Evolutionary conservation across 2,329 filamentous ascomycete genomes (phyloP).

Genomic region (Chrysoporthe deuterocubensis): DNA sequence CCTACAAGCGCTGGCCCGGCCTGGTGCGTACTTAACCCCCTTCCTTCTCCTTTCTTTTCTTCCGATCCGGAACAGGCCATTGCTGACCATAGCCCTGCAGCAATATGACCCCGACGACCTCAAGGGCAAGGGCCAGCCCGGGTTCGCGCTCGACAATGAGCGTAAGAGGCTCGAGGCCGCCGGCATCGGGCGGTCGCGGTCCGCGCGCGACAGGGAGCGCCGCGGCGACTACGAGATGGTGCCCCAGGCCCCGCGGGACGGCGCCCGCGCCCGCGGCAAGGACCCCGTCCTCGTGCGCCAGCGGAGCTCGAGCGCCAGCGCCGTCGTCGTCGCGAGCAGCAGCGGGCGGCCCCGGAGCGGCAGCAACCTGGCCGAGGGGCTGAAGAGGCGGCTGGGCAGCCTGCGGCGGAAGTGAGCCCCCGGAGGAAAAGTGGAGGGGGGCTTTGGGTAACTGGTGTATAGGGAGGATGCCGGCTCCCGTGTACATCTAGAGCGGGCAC

Average conservation of each 20-base stretch:
- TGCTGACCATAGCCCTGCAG: constrained; percentile 39
- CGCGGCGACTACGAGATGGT: constrained; percentile 55
- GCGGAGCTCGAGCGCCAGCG: constrained; percentile 48
- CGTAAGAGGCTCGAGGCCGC: constrained; percentile 61
- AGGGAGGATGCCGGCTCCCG: background rate
- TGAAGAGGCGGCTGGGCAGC: constrained; percentile 59
- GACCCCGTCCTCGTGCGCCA: constrained; percentile 40
- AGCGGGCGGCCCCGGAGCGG: constrained; percentile 41
- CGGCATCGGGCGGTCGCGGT: constrained; percentile 33
- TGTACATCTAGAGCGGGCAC: background rate
- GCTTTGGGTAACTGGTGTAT: background rate
- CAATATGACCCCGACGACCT: constrained; percentile 76
- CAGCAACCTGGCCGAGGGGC: constrained; percentile 52
- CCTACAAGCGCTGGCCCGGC: constrained; percentile 77
- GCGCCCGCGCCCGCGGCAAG: constrained; percentile 24
- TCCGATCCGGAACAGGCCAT: background rate
- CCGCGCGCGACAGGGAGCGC: constrained; percentile 37
- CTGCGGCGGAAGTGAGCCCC: constrained; percentile 44
- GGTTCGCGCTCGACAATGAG: constrained; percentile 70
- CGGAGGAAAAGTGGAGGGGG: background rate
- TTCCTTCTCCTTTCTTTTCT: background rate
- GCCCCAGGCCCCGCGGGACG: constrained; percentile 34
- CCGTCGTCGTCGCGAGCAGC: constrained; percentile 31
- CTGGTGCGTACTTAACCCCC: constrained; percentile 58
- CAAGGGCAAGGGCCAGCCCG: constrained; percentile 82